Evolutionary conservation across 805 yeast genomes (phyloP), one percentile per base, ranked within the genome.

Genomic region (Wickerhamiella vanderwaltii): DNA sequence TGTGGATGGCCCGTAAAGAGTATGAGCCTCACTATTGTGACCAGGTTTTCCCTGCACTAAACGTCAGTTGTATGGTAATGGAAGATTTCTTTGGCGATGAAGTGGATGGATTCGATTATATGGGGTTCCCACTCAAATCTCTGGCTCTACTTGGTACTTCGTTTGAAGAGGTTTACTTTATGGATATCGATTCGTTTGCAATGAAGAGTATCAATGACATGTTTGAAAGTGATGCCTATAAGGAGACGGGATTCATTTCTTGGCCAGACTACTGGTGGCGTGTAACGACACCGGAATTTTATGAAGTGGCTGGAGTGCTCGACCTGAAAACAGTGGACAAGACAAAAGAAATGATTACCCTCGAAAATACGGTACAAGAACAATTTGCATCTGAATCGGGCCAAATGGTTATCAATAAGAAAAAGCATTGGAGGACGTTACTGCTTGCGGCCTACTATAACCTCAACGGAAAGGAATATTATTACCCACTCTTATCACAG

Each of bases 241-340:
- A 52, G 12, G 57, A 66, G 6, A 60, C 65, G 44, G 73, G 77
- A 44, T 60, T 73, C 56, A 60, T 77, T 18, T 57, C 75, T 16
- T 84, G 93, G 88, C 93, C 94, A 1, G 95, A 84, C 59, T 84
- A 77, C 58, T 84, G 94, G 94, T 72, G 78, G 59, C 68, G 94
- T 48, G 76, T 87, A 4, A 81, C 87, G 1, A 73, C 82, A 1
- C 94, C 94, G 5, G 62, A 63, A 29, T 79, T 71, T 51, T 84
- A 79, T 58, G 71, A 73, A 23, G 75, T 84, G 49, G 83, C 83
- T 0, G 82, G 75, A 1, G 63, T 75, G 12, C 19, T 38, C 25
- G 35, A 38, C 24, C 5, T 29, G 29, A 20, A 16, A 18, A 15
- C n/a, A 5, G 19, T 78, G 36, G 69, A 71, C 44, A 26, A 32